A percentile compares a stretch with the other conserved stretches of the same genome.
These are phyloP conservation scores for Corylus heterophylla DNA, from an alignment of 306 rosid genomes.

Conservation along the genomic window DNA sequence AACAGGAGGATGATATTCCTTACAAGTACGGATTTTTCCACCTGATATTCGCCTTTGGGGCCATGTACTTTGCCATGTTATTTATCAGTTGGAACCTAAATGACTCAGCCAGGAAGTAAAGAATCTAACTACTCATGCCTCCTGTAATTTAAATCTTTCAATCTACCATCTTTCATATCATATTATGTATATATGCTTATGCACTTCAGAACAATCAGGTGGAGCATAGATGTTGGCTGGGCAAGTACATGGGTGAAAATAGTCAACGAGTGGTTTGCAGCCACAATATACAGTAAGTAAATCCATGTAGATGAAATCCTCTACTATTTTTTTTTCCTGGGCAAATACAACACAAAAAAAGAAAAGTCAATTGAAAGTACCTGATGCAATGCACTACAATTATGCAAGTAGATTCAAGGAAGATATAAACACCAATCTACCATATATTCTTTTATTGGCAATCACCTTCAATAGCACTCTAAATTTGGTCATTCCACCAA, in stretches of 20 bases:
- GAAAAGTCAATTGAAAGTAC: neutral
- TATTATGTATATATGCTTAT: neutral
- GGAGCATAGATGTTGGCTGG: constrained; percentile 97
- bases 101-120: constrained; percentile 72
- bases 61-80: constrained; percentile 91
- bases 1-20: constrained; percentile 65
- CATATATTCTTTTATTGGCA: neutral
- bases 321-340: too few species aligned
- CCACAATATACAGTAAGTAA: constrained; percentile 74
- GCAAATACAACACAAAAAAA: too few species aligned
- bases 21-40: constrained; percentile 83
- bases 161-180: neutral
- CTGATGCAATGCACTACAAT: neutral
- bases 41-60: constrained; percentile 75
- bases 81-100: constrained; percentile 93
- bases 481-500: neutral
- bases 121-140: neutral
- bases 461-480: neutral
- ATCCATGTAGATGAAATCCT: neutral
- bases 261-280: constrained; percentile 89
- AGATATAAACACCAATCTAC: neutral
- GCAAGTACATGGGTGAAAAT: constrained; percentile 85
- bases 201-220: constrained; percentile 47
- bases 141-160: neutral
- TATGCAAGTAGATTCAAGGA: neutral